Percentiles rank a stretch among this genome's conserved stretches.
phyloP scores from a whole-genome alignment of 2,329 filamentous ascomycete species.

The Colletotrichum sp. region DNA sequence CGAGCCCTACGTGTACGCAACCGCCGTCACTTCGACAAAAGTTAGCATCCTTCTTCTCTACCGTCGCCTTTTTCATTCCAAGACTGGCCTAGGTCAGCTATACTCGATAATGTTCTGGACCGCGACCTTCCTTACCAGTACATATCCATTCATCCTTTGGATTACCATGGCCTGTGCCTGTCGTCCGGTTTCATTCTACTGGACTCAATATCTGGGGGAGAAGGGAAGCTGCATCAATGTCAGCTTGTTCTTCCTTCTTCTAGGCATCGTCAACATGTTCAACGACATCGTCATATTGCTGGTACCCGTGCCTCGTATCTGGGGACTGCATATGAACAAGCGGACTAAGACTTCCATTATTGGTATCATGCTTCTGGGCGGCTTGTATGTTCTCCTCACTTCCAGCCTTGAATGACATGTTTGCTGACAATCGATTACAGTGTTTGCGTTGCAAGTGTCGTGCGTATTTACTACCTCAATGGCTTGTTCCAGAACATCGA shows the following conservation, averaged over 20 bases:
- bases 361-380: slow-evolving; percentile 9
- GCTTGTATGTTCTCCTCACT: slow-evolving; percentile 2
- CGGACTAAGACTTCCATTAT: slow-evolving; percentile 5
- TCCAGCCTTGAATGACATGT: background rate
- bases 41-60: slow-evolving; percentile 17
- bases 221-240: slow-evolving; percentile 1
- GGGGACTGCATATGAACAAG: slow-evolving; percentile 12
- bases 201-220: slow-evolving; percentile 3
- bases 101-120: background rate
- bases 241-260: background rate
- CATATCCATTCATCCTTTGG: slow-evolving; percentile 12
- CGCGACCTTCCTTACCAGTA: background rate
- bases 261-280: slow-evolving; percentile 7
- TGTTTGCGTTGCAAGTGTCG: background rate
- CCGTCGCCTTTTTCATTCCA: background rate
- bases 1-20: slow-evolving; percentile 14
- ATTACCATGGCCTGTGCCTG: slow-evolving; percentile 9
- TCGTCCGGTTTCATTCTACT: slow-evolving; percentile 1
- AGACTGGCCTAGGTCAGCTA: background rate
- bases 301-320: slow-evolving; percentile 13
- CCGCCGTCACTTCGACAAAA: slow-evolving; percentile 10
- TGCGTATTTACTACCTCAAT: background rate
- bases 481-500: background rate
- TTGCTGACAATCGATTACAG: background rate
- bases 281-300: slow-evolving; percentile 18